These are phyloP conservation scores for Dactylellina haptotyla DNA, from an alignment of 2,329 filamentous ascomycete species.

Conservation along the genomic window DNA sequence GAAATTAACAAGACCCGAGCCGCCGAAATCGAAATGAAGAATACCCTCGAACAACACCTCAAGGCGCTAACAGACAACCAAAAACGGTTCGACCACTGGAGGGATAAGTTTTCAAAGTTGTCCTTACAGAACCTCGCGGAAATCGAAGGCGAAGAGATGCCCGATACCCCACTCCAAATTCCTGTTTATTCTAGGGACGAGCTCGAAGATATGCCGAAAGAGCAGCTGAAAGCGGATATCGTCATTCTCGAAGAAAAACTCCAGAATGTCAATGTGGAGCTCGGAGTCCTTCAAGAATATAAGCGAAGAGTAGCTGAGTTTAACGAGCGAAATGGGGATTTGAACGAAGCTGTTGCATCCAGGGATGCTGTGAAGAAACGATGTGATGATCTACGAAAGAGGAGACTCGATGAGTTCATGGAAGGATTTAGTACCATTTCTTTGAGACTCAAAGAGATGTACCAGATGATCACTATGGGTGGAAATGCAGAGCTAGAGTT, in stretches of 20 bases:
- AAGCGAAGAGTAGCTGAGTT: conserved; percentile 86
- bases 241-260: conserved; percentile 76
- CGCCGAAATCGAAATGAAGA: conserved; percentile 95
- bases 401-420: conserved; percentile 97
- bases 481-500: conserved; percentile 97
- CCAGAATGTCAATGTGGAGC: conserved; percentile 85
- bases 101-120: conserved; percentile 88
- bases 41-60: conserved; percentile 95
- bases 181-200: conserved; percentile 81
- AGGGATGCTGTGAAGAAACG: conserved; percentile 91
- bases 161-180: conserved; percentile 65
- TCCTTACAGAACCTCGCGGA: conserved; percentile 82
- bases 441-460: conserved; percentile 97
- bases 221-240: conserved; percentile 71
- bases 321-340: conserved; percentile 80
- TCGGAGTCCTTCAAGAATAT: conserved; percentile 88
- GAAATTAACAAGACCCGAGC: conserved; percentile 90
- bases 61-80: conserved; percentile 88
- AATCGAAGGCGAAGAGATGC: conserved; percentile 61
- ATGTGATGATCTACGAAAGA: conserved; percentile 87
- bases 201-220: conserved; percentile 73
- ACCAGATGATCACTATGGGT: conserved; percentile 99
- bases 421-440: conserved; percentile 95
- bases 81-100: conserved; percentile 83
- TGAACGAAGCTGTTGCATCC: conserved; percentile 78